phyloP scores from a whole-genome alignment of 768 basidiomycete genomes.

The Tylopilus intermedius region DNA sequence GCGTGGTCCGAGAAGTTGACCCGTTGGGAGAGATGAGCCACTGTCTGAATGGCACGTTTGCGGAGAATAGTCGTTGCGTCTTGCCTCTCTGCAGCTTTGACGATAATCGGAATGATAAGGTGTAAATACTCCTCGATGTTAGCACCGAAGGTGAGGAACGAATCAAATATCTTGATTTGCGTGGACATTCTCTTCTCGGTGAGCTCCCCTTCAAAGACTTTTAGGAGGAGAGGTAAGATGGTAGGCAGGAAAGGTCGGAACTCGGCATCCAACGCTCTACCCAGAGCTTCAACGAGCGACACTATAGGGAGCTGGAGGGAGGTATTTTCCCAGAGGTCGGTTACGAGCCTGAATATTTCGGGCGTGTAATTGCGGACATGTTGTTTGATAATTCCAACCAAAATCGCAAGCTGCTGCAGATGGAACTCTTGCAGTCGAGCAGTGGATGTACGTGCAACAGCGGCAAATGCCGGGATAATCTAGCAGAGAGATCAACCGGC shows the following conservation, averaged over 20 bases:
- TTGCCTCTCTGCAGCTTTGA: slow-evolving; percentile 80
- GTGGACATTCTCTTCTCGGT: slow-evolving; percentile 73
- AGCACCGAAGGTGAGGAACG: slow-evolving; percentile 90
- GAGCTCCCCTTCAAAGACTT: slow-evolving; percentile 85
- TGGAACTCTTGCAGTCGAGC: slow-evolving; percentile 89
- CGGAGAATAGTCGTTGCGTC: slow-evolving; percentile 72
- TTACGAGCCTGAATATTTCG: slow-evolving; percentile 79
- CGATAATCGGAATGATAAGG: slow-evolving; percentile 91
- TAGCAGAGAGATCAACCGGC: slow-evolving; percentile 26
- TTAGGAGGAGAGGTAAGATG: slow-evolving; percentile 82
- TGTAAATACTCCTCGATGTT: slow-evolving; percentile 98
- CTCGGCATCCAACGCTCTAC: slow-evolving; percentile 91
- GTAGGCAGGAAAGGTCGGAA: slow-evolving; percentile 94
- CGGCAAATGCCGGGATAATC: slow-evolving; percentile 94
- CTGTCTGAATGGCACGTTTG: slow-evolving; percentile 85
- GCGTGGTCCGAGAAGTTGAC: slow-evolving; percentile 99
- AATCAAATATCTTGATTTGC: slow-evolving; percentile 89
- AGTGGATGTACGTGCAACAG: slow-evolving; percentile 76
- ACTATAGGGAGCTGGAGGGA: slow-evolving; percentile 88
- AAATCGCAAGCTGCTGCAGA: slow-evolving; percentile 90
- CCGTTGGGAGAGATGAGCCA: slow-evolving; percentile 82
- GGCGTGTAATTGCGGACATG: slow-evolving; percentile 90
- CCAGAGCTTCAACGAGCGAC: slow-evolving; percentile 85
- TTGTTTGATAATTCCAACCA: slow-evolving; percentile 94
- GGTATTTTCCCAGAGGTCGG: slow-evolving; percentile 84